Evolutionary conservation across 2,329 filamentous ascomycete genomes (phyloP).

Genomic region (Fusarium sp.): DNA sequence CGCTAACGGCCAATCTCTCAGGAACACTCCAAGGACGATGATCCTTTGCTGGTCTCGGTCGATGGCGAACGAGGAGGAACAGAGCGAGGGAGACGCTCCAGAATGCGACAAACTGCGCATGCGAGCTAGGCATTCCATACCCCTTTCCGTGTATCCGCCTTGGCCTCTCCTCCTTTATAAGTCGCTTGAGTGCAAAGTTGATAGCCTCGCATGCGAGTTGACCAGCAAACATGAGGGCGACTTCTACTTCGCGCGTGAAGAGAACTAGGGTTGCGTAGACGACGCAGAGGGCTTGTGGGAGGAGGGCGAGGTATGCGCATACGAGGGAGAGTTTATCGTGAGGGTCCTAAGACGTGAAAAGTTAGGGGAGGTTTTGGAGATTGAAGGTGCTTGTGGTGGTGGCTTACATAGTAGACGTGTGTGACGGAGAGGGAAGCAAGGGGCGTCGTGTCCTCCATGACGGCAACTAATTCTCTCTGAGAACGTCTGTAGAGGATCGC

Average conservation of each 20-base stretch:
- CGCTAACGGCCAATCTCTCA: slow-evolving; percentile 64
- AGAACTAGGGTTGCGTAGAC: slow-evolving; percentile 90
- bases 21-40: slow-evolving; percentile 63
- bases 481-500: not conserved
- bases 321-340: slow-evolving; percentile 82
- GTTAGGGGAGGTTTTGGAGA: not conserved
- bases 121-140: slow-evolving; percentile 95
- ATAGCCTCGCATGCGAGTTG: slow-evolving; percentile 90
- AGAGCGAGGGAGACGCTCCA: slow-evolving; percentile 85
- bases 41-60: slow-evolving; percentile 51
- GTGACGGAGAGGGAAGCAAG: slow-evolving; percentile 92
- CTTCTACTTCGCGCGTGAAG: slow-evolving; percentile 89
- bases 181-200: slow-evolving; percentile 87
- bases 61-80: slow-evolving; percentile 84
- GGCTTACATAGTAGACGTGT: slow-evolving; percentile 89
- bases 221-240: slow-evolving; percentile 87
- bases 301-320: slow-evolving; percentile 91
- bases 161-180: slow-evolving; percentile 91
- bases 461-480: slow-evolving; percentile 10
- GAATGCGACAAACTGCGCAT: slow-evolving; percentile 93
- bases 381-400: not conserved
- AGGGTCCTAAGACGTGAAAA: slow-evolving; percentile 70
- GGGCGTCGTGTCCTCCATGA: slow-evolving; percentile 53
- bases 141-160: slow-evolving; percentile 86
- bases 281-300: slow-evolving; percentile 89